Base-by-base conservation (phyloP, 2,329 filamentous ascomycete genomes). In the Fusarium sp. region DNA sequence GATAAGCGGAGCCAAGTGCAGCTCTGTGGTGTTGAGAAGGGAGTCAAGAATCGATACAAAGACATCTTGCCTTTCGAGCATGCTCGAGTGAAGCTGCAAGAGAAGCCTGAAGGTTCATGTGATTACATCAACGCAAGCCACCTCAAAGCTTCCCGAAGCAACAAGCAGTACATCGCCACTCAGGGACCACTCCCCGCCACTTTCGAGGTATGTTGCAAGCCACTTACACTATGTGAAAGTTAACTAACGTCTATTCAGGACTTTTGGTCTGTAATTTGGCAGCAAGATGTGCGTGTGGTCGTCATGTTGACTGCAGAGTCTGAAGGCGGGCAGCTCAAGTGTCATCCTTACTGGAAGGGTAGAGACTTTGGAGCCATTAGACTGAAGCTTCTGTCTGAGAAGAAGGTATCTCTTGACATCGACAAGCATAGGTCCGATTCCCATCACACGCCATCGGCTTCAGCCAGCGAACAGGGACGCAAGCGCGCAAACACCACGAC, bases 211-310 rank as follows among this genome's bases (percentile, higher is more conserved):
- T 86, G 91, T 30, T 86, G 91, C 24, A 41, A 33, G 10, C 6
- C 7, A 33, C 39, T 45, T 30, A 35, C 9, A 39, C 22, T 31
- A 28, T 41, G 20, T 7, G 9, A 31, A 26, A 28, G 9, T 44
- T 53, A 11, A 59, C 79, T 84, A 74, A 85, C 78, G 30, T 50
- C 7, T 13, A 56, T 41, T 7, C 74, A 96, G 93, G 96, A 99
- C 81, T 99, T 99, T 79, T 99, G 96, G 96, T 95, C 94, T 68
- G 92, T 98, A 16, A 88, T 98, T 35, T 99, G 96, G 96, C 95
- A 98, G 79, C 93, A 98, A 81, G 95, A 98, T 79, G 92, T 97
- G 7, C 92, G 95, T 57, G 93, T 98, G 31, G 92, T 99, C 70
- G 95, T 98, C 72, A 98, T 98, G 92, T 87, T 99, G 74, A 99